Conservation (phyloP, 495 filamentous ascomycete species). For the Coniosporium apollinis region DNA sequence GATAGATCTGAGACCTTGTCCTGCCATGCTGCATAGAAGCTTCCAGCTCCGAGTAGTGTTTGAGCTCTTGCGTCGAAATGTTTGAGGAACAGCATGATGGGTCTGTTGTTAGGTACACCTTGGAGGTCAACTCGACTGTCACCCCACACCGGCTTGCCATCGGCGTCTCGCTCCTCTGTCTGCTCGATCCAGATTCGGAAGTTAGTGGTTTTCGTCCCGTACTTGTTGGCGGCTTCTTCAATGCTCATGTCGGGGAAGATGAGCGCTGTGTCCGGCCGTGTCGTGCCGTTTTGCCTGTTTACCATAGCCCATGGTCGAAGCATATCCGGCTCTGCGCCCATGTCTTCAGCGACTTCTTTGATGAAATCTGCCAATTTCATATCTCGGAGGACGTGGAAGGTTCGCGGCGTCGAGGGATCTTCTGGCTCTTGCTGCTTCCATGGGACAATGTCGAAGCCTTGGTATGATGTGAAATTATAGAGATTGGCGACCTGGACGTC, state of each 20-base stretch:
- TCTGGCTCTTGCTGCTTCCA: slow-evolving; percentile 39
- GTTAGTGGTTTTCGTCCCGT: slow-evolving; percentile 49
- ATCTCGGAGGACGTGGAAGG: slow-evolving; percentile 52
- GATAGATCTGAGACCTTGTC: slow-evolving; percentile 80
- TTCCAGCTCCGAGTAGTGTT: slow-evolving; percentile 52
- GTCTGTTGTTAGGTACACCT: slow-evolving; percentile 25
- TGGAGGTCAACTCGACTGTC: slow-evolving; percentile 30
- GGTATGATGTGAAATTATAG: slow-evolving; percentile 57
- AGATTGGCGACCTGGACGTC: slow-evolving; percentile 64
- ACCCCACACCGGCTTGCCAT: slow-evolving; percentile 55
- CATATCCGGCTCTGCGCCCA: slow-evolving; percentile 40
- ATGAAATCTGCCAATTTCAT: slow-evolving; percentile 62
- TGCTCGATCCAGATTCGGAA: slow-evolving; percentile 75
- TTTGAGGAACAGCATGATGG: slow-evolving; percentile 81
- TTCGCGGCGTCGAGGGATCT: slow-evolving; percentile 38
- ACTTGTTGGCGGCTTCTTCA: slow-evolving; percentile 59
- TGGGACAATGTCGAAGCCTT: slow-evolving; percentile 69
- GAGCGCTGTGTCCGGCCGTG: slow-evolving; percentile 74
- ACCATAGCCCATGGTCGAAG: slow-evolving; percentile 93
- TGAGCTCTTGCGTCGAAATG: slow-evolving; percentile 69
- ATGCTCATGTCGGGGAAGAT: slow-evolving; percentile 60
- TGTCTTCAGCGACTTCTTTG: slow-evolving; percentile 47
- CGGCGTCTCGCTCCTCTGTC: slow-evolving; percentile 44
- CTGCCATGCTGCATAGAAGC: slow-evolving; percentile 72
- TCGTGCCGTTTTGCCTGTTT: slow-evolving; percentile 94